Evolutionary conservation across 768 basidiomycete genomes (phyloP), one percentile per base, ranked within the genome.

Genomic region (Cystofilobasidium macerans): DNA sequence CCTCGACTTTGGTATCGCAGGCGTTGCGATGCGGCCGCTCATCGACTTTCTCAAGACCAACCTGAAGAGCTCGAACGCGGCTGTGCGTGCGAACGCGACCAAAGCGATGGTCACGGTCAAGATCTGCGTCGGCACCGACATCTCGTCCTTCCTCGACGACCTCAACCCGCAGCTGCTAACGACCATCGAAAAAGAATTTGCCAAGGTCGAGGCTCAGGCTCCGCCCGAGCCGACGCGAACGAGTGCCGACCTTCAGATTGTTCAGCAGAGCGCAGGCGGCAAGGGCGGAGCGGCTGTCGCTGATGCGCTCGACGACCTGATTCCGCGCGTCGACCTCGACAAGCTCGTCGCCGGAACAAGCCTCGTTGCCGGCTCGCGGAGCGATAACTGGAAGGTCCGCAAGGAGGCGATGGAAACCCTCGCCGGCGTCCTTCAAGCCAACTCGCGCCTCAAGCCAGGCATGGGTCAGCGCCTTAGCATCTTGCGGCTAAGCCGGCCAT

Each of bases 321-420:
- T 95, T 75, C 95, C 95, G 32, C 84, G 95, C 33, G 88, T 97
- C 45, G 95, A 99, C 72, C 79, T 98, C 45, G 93, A 98, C 70
- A 80, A 82, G 62, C 76, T 99, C 30, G 79, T 98, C 62, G 86
- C 86, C 69, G 86, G 86, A 28, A 89, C 89, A 0, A 84, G 85
- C 6, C 86, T 93, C 56, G 76, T 95, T 20, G 80, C 84, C 2
- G 89, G 91, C 71, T 81, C 86, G 13, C 92, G 89, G 78, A 94
- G 85, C 71, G 93, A 94, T 69, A 86, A 90, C 0, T 99, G 94
- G 94, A 98, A 98, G 78, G 84, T 83, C 1, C 86, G 93, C 77
- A 99, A 99, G 75, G 94, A 97, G 72, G 92, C 89, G 3, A 79
- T 98, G 65, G 95, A 98, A 75, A 79, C 80, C 0, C 75, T 98